Base-by-base conservation (phyloP, 495 filamentous ascomycete species). In the Immersiella caudata region DNA sequence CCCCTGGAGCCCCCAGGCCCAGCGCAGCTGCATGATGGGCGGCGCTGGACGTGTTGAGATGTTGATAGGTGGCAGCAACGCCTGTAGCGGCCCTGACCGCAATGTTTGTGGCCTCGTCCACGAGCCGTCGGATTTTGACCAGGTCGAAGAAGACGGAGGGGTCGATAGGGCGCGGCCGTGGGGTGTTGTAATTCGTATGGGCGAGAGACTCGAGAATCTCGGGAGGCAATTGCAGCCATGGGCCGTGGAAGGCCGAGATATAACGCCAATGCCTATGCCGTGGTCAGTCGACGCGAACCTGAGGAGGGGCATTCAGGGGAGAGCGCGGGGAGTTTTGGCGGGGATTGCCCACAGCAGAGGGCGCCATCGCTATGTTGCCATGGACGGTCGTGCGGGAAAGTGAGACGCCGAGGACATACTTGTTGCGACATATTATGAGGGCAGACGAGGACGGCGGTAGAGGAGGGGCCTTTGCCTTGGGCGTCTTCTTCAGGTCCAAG, bases 141-240 rank as follows among this genome's bases (percentile, higher is more conserved):
- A 94, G 80, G 73, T 94, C 91, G 75, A 90, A 94, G 80, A 93
- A 92, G 52, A 92, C 87, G 51, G 89, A 87, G 8, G 91, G 90
- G 75, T 94, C 90, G 74, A 93, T 90, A 24, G 90, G 90, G 52
- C 85, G 89, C 9, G 91, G 91, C 29, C 89, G 83, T 12, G 89
- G 88, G 69, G 88, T 86, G 66, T 89, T 87, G 79, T 91, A 93
- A 77, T 93, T 94, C 73, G 82, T 88, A 75, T 91, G 86, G 16
- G 91, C 91, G 54, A 94, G 85, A 16, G 85, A 87, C 73, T 92
- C 90, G 76, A 94, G 88, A 62, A 93, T 84, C 78, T 93, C 91
- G 68, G 86, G 86, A n/a, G 91, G 90, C 33, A 94, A 79, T 76
- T 94, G 91, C n/a, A 93, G 86, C 91, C 91, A 94, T 68, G 90